phyloP scores from a whole-genome alignment of 805 yeast genomes.

The Metschnikowia cubensis region DNA sequence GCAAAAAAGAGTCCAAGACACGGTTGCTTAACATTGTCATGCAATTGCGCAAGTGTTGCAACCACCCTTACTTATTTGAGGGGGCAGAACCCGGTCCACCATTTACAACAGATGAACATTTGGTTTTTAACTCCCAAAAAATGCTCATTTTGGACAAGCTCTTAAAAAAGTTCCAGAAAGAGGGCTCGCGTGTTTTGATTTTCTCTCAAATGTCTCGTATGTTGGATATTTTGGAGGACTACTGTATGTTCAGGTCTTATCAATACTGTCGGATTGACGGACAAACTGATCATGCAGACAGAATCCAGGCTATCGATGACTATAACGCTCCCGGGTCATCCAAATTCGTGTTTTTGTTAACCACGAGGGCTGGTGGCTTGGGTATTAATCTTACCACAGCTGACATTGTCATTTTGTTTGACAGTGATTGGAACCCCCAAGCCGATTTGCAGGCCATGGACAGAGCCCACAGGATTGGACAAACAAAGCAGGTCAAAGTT shows the following conservation, averaged over 20 bases:
- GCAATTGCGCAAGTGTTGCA: constrained; percentile 83
- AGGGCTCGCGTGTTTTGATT: constrained; percentile 74
- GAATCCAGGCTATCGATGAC: constrained; percentile 73
- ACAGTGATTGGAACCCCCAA: constrained; percentile 88
- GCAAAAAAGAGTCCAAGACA: constrained; percentile 72
- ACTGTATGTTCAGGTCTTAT: constrained; percentile 64
- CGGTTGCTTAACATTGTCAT: constrained; percentile 73
- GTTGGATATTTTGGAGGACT: constrained; percentile 77
- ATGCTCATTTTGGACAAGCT: constrained; percentile 67
- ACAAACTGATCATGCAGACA: constrained; percentile 72
- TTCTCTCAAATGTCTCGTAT: constrained; percentile 83
- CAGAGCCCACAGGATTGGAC: constrained; percentile 86
- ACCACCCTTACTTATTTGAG: constrained; percentile 79
- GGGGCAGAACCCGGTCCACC: constrained; percentile 93
- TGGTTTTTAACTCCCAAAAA: constrained; percentile 68
- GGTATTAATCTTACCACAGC: constrained; percentile 83
- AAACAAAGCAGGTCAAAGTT: constrained; percentile 77
- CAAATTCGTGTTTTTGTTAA: constrained; percentile 69
- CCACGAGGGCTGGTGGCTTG: constrained; percentile 88
- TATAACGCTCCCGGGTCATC: constrained; percentile 70
- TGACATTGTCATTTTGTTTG: constrained; percentile 69
- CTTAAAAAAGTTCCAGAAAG: constrained; percentile 54
- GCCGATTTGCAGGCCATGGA: constrained; percentile 90
- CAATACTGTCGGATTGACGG: constrained; percentile 81
- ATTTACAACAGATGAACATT: constrained; percentile 78